Percentiles rank a stretch among this genome's conserved stretches.
phyloP scores from a whole-genome alignment of 1,284 basidiomycete genomes.

The Wallemia hederae region DNA sequence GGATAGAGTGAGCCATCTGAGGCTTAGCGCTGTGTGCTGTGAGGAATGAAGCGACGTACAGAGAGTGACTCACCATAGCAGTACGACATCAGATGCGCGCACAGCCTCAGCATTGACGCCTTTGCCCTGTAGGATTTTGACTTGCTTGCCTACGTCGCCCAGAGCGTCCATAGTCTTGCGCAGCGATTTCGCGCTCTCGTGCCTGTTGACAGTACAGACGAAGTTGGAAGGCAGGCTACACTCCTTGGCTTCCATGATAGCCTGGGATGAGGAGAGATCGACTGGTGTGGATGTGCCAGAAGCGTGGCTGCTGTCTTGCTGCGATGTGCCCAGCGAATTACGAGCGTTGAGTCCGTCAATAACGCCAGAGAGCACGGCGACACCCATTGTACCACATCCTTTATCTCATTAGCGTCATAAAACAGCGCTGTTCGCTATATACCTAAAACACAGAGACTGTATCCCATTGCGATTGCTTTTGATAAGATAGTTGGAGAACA shows the following conservation, averaged over 20 bases:
- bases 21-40: conserved; percentile 53
- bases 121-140: conserved; percentile 34
- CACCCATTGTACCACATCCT: conserved; percentile 98
- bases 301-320: conserved; percentile 56
- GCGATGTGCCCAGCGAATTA: neutral
- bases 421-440: conserved; percentile 4
- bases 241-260: conserved; percentile 22
- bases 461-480: conserved; percentile 14
- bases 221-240: conserved; percentile 45
- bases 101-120: conserved; percentile 41
- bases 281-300: conserved; percentile 50
- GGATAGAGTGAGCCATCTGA: conserved; percentile 47
- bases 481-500: neutral
- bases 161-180: conserved; percentile 30
- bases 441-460: conserved; percentile 21
- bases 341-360: conserved; percentile 35
- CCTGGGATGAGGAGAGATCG: conserved; percentile 10
- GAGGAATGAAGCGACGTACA: neutral
- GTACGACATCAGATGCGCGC: conserved; percentile 44
- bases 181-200: conserved; percentile 45
- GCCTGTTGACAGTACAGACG: conserved; percentile 59
- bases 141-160: conserved; percentile 26
- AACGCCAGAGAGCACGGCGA: conserved; percentile 78
- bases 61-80: conserved; percentile 37
- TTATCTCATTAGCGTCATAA: conserved; percentile 1